phyloP scores from a whole-genome alignment of 345 rosid genomes.

The Boechera retrofracta region DNA sequence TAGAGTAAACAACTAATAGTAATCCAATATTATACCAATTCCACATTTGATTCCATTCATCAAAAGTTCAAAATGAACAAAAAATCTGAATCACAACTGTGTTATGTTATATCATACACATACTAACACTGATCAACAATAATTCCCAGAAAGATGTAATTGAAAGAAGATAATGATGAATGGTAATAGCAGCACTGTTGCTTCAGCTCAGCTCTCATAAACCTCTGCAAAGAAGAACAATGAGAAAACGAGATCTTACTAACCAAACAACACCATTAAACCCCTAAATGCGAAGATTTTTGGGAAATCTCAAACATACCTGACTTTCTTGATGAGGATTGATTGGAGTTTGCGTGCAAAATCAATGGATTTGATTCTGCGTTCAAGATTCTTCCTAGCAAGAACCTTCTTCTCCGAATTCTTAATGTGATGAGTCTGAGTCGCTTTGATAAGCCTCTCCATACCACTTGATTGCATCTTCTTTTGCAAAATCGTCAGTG shows the following conservation, averaged over 20 bases:
- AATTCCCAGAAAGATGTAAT: slow-evolving; percentile 16
- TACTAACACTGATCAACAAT: slow-evolving; percentile 24
- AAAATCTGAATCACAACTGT: slow-evolving; percentile 1
- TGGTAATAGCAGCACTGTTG: slow-evolving; percentile 10
- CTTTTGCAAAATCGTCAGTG: slow-evolving; percentile 70
- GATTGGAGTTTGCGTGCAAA: slow-evolving; percentile 78
- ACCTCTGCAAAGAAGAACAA: slow-evolving; percentile 39
- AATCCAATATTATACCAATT: slow-evolving; percentile 26
- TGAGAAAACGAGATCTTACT: not conserved
- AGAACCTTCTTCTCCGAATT: slow-evolving; percentile 92
- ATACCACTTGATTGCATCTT: slow-evolving; percentile 88
- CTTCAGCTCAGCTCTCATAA: slow-evolving; percentile 30
- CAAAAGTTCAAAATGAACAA: slow-evolving; percentile 21
- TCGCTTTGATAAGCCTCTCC: slow-evolving; percentile 76
- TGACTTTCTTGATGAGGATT: slow-evolving; percentile 77
- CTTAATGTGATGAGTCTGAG: slow-evolving; percentile 73
- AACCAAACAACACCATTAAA: slow-evolving; percentile 10
- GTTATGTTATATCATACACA: slow-evolving; percentile 30
- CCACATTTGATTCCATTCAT: slow-evolving; percentile 24
- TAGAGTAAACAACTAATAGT: slow-evolving; percentile 14
- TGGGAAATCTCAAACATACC: slow-evolving; percentile 40
- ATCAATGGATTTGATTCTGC: slow-evolving; percentile 69
- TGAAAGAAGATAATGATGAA: slow-evolving; percentile 22
- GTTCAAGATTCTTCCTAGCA: slow-evolving; percentile 77
- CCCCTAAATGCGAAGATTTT: not conserved